Conservation (phyloP, 805 yeast genomes). For the Metschnikowia noctiluminum region DNA sequence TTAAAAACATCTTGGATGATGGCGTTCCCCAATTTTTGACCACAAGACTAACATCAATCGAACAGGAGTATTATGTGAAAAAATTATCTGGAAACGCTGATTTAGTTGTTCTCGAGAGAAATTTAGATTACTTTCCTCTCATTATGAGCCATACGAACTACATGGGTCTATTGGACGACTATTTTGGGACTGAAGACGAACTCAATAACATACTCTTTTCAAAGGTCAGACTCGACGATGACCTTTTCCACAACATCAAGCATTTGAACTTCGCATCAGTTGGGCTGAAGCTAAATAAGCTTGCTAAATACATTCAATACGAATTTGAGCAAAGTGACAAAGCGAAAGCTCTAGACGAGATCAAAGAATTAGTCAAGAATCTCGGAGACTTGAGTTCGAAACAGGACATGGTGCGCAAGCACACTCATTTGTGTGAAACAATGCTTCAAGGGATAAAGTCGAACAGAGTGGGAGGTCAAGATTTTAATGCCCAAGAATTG, state of each 20-base stretch:
- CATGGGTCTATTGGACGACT: slow-evolving; percentile 76
- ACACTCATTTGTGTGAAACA: slow-evolving; percentile 70
- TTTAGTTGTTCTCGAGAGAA: slow-evolving; percentile 74
- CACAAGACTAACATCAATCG: slow-evolving; percentile 32
- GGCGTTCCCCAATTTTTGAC: slow-evolving; percentile 35
- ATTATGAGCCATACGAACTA: slow-evolving; percentile 76
- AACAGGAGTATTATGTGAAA: slow-evolving; percentile 33
- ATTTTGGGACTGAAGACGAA: slow-evolving; percentile 48
- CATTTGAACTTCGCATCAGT: slow-evolving; percentile 75
- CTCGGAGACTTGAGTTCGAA: slow-evolving; percentile 62
- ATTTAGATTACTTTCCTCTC: slow-evolving; percentile 69
- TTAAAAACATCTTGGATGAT: slow-evolving; percentile 36
- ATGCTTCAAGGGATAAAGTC: slow-evolving; percentile 47
- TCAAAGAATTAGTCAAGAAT: slow-evolving; percentile 68
- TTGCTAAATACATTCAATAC: slow-evolving; percentile 68
- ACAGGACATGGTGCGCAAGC: slow-evolving; percentile 67
- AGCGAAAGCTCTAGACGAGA: slow-evolving; percentile 38
- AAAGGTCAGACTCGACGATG: slow-evolving; percentile 39
- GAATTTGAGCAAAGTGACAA: slow-evolving; percentile 49
- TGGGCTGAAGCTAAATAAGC: slow-evolving; percentile 65
- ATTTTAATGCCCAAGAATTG: slow-evolving; percentile 37
- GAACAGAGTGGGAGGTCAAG: slow-evolving; percentile 15
- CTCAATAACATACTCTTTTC: slow-evolving; percentile 6
- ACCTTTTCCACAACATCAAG: slow-evolving; percentile 49
- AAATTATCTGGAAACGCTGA: slow-evolving; percentile 55